Conservation (phyloP, 208 protist species). For the Crithidia expoeki region DNA sequence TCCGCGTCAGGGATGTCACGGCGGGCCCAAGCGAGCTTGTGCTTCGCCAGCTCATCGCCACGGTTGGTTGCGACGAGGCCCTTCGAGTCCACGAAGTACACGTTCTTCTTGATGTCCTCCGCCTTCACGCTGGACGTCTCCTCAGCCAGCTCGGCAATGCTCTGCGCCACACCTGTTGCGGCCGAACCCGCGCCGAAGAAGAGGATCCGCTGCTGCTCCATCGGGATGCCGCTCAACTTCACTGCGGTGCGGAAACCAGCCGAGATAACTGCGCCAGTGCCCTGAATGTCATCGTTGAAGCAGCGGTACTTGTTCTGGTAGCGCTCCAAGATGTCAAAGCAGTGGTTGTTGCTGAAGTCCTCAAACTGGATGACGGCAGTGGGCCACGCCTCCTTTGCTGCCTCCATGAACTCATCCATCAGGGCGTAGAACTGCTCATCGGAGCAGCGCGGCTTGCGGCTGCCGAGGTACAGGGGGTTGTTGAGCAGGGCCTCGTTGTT, state of each 20-base stretch:
- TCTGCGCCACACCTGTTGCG: conserved; percentile 93
- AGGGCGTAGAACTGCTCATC: conserved; percentile 87
- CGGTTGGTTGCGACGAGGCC: conserved; percentile 89
- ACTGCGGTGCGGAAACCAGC: conserved; percentile 92
- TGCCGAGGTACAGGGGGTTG: conserved; percentile 88
- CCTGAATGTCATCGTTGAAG: conserved; percentile 99
- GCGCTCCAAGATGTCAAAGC: conserved; percentile 93
- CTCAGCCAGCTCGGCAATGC: conserved; percentile 85
- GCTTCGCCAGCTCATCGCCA: conserved; percentile 76
- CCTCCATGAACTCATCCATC: conserved; percentile 92
- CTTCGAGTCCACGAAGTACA: conserved; percentile 94
- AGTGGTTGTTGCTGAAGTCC: conserved; percentile 96
- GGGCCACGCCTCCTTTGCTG: conserved; percentile 87
- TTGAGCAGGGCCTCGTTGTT: conserved; percentile 82
- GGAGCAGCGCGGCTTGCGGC: conserved; percentile 54
- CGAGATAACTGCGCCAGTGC: conserved; percentile 95
- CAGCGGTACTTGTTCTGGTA: conserved; percentile 92
- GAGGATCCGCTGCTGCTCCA: conserved; percentile 73
- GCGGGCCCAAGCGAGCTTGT: conserved; percentile 91
- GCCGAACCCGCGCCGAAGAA: conserved; percentile 95
- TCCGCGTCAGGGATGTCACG: conserved; percentile 74
- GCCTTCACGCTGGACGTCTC: conserved; percentile 44
- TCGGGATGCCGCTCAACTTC: conserved; percentile 48
- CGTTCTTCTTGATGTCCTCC: conserved; percentile 77
- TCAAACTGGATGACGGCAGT: conserved; percentile 94